These are phyloP conservation scores for Arthrobotrys musiformis DNA, from an alignment of 2,329 filamentous ascomycete species.

Conservation along the genomic window DNA sequence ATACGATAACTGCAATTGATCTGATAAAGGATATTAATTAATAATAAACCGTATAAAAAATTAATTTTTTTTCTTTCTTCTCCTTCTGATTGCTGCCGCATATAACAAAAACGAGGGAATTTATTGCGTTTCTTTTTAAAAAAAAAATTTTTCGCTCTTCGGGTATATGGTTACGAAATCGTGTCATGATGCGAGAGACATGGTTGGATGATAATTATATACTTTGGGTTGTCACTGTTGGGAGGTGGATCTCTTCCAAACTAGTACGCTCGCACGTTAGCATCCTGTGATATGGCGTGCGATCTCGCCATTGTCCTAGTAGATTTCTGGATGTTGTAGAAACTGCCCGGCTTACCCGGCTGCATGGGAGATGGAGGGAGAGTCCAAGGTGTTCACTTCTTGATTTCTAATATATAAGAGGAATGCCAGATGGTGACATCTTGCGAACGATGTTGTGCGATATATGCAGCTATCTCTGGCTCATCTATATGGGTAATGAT, in stretches of 20 bases:
- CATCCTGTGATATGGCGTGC: slow-evolving; percentile 45
- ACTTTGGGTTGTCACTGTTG: slow-evolving; percentile 23
- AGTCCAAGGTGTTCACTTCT: background rate
- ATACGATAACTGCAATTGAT: slow-evolving; percentile 21
- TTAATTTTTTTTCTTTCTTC: too few relatives aligned
- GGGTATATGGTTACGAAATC: slow-evolving; percentile 9
- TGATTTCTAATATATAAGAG: slow-evolving; percentile 12
- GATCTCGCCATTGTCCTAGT: slow-evolving; percentile 48
- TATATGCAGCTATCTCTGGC: background rate
- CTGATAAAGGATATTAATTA: too few relatives aligned
- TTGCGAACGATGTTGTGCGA: slow-evolving; percentile 5
- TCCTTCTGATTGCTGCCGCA: too few relatives aligned
- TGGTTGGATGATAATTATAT: slow-evolving; percentile 38
- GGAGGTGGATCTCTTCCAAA: too few relatives aligned
- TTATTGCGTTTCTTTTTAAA: too few relatives aligned
- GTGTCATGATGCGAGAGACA: slow-evolving; percentile 7
- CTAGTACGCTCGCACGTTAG: slow-evolving; percentile 39
- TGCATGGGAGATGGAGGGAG: too few relatives aligned
- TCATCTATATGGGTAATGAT: background rate
- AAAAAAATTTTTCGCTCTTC: slow-evolving; percentile 24
- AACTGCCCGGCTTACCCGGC: slow-evolving; percentile 13
- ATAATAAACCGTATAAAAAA: too few relatives aligned
- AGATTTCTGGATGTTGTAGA: background rate
- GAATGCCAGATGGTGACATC: slow-evolving; percentile 11
- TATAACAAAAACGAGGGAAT: too few relatives aligned